Evolutionary conservation across 1,139 yeast genomes (phyloP), one percentile per base, ranked within the genome.

Genomic region (Magnusiomyces starmeri): DNA sequence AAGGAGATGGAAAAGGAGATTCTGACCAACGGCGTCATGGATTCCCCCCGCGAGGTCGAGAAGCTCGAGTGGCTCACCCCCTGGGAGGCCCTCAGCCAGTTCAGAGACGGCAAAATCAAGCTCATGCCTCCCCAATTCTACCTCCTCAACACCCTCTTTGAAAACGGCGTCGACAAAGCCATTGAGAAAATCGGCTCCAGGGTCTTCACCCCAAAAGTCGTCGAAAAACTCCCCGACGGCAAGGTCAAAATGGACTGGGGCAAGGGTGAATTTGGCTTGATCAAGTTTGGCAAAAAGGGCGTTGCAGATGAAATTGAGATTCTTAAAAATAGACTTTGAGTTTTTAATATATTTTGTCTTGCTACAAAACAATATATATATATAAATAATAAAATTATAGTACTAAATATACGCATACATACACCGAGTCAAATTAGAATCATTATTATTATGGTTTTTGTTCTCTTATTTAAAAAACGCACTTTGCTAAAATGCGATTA

Each of bases 71-170:
- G 70, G 70, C 46, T 65, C 29, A 56, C 61, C 1, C 67, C 70
- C 2, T 43, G 49, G 2, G 58, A 62, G 32, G 64, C 63, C 3
- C 51, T 66, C 29, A 54, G 47, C 9, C 51, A 48, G 43, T 65
- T 63, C 53, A 25, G 50, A 10, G 39, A 45, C 4, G 62, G 65
- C 12, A 47, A 57, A n/a, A 54, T 66, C 34, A 50, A 57, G 4
- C 53, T 66, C 37, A 60, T 62, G 60, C 70, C 70, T 1, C 70
- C 70, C 2, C 70, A 66, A 54, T 66, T 58, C 54, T 65, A 63
- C 48, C 50, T 65, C 16, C 49, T 63, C 51, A 57, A 57, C n/a
- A 55, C 57, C 2, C 46, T 66, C 26, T 48, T 39, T 3, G 57
- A 60, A 25, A 27, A 47, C 26, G 62, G 64, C 2, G 53, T 57